These are phyloP conservation scores for Vickermania spadyakhi DNA, from an alignment of 208 protist species.

Conservation along the genomic window DNA sequence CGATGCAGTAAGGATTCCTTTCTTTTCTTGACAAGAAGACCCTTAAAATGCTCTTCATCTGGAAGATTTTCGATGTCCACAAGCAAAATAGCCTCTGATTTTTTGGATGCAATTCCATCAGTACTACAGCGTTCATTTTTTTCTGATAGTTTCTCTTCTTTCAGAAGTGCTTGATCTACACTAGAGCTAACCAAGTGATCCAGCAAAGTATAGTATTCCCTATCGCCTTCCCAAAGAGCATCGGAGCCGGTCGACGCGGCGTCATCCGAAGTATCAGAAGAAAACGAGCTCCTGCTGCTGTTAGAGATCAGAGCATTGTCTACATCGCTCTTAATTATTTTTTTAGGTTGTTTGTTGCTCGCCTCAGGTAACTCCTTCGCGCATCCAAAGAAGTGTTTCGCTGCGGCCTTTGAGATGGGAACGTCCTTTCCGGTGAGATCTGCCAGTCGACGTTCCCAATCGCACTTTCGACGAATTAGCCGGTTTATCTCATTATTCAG, in stretches of 20 bases:
- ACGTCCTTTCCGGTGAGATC: slow-evolving; percentile 13
- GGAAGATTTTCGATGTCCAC: background rate
- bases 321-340: slow-evolving; percentile 11
- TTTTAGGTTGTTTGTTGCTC: background rate
- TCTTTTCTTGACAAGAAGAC: background rate
- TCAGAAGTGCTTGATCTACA: too few species aligned
- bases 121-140: too few species aligned
- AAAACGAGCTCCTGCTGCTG: too few species aligned
- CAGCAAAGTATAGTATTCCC: background rate
- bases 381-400: slow-evolving; percentile 69
- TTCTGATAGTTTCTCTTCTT: too few species aligned
- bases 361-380: slow-evolving; percentile 65
- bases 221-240: background rate
- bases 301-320: slow-evolving; percentile 4
- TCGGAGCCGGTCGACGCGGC: background rate
- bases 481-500: slow-evolving; percentile 78
- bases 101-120: too few species aligned
- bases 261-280: slow-evolving; percentile 1
- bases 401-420: slow-evolving; percentile 1
- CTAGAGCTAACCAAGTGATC: background rate
- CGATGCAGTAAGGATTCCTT: background rate
- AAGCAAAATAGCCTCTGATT: background rate
- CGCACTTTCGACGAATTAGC: slow-evolving; percentile 38
- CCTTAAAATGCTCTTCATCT: background rate
- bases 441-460: slow-evolving; percentile 48